These are phyloP conservation scores for Adansonia digitata DNA, from an alignment of 345 rosid species.

Conservation along the genomic window DNA sequence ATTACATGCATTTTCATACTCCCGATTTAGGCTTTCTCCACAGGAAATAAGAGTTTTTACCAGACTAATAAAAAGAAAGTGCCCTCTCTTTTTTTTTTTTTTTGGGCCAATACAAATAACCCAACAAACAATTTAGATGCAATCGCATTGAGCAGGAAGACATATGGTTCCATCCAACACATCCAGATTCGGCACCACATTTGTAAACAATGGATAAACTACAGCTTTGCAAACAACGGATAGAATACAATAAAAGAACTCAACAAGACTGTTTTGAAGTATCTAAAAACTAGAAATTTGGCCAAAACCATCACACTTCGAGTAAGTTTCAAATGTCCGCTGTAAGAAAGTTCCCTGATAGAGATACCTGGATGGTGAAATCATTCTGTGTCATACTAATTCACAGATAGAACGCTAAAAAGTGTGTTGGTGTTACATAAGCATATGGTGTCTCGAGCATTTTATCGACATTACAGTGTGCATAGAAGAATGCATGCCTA, in stretches of 20 bases:
- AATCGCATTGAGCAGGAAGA: background rate
- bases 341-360: slow-evolving; percentile 67
- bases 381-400: background rate
- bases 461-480: no score
- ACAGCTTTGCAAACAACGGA: background rate
- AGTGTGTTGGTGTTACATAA: no score
- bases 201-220: background rate
- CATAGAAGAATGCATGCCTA: background rate
- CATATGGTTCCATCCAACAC: no score
- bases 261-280: background rate
- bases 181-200: background rate
- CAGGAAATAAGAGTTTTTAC: background rate
- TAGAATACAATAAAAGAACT: background rate
- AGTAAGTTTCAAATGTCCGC: slow-evolving; percentile 69
- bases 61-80: background rate
- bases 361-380: slow-evolving; percentile 52
- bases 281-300: background rate
- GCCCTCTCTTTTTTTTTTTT: no score
- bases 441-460: background rate
- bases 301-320: background rate
- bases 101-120: background rate
- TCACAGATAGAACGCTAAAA: background rate
- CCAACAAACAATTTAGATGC: background rate
- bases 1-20: no score
- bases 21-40: background rate